Evolutionary conservation across 2,329 filamentous ascomycete genomes (phyloP), one percentile per base, ranked within the genome.

Genomic region (Ilyonectria robusta): DNA sequence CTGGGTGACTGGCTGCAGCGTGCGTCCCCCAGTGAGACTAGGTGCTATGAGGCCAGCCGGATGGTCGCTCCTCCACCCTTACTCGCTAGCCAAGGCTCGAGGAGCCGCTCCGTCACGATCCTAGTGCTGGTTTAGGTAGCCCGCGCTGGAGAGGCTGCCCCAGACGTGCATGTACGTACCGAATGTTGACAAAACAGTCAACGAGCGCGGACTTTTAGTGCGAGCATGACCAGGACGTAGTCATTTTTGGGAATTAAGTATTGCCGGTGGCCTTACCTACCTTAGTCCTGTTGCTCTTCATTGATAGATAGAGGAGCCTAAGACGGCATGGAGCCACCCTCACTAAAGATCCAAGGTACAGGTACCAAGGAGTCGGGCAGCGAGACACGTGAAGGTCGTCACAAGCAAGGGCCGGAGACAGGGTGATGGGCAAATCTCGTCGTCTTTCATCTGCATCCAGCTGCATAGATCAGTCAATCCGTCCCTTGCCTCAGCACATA

Each of bases 31-130:
- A 59, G 66, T 65, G 66, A 71, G 55, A 62, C 71, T 71, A 37
- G 51, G 55, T 60, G 53, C 57, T 35, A 50, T 65, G 63, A 69
- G 55, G 57, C 67, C 66, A 73, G 65, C 63, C 63, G 65, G 65
- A 69, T 48, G 62, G 65, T 68, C 63, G 66, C 71, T 67, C 69
- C 62, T 67, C 60, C 59, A 50, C 55, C 65, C 67, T 72, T 69
- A 61, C 64, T 74, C 67, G 64, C 63, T 57, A 70, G 73, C 62
- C 69, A 74, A 70, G 73, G 59, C 70, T 67, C 67, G 73, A 73
- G 74, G 70, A 75, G 73, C 72, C 67, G 70, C 72, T 75, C 73
- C 62, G 66, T 75, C 72, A 69, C 73, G 70, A 75, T 75, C 69
- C 73, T 75, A 75, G 73, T 74, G 71, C 69, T 73, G 57, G 65